These are phyloP conservation scores for Blastobotrys mokoenaii DNA, from an alignment of 805 yeast species.

Conservation along the genomic window DNA sequence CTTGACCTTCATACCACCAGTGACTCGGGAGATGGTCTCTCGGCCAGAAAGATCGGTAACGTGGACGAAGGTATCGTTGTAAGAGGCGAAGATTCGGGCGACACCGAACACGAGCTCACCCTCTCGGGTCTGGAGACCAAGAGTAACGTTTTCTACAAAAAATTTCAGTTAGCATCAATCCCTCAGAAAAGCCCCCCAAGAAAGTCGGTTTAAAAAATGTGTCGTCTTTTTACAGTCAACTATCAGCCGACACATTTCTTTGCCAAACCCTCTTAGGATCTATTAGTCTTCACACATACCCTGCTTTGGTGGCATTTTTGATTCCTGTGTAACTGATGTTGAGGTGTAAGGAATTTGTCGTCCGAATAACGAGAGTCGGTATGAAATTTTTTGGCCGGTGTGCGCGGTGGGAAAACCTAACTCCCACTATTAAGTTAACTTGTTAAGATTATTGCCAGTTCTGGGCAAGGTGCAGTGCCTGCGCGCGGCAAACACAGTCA, in stretches of 20 bases:
- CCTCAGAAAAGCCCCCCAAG: background rate
- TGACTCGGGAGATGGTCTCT: slow-evolving; percentile 99
- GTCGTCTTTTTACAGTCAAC: background rate
- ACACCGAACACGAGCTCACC: slow-evolving; percentile 99
- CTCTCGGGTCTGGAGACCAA: slow-evolving; percentile 89
- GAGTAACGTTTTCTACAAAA: slow-evolving; percentile 34
- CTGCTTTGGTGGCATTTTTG: slow-evolving; percentile 23
- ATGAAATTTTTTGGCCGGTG: background rate
- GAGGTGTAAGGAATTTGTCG: background rate
- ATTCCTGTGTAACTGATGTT: background rate
- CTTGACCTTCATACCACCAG: slow-evolving; percentile 99
- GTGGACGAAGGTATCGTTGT: slow-evolving; percentile 99
- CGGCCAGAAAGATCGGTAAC: slow-evolving; percentile 99
- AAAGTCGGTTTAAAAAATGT: background rate
- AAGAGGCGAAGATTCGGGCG: slow-evolving; percentile 99
- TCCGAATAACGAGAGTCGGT: background rate
- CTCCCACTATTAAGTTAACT: too few relatives aligned
- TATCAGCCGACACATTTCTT: background rate
- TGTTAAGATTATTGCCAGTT: too few relatives aligned
- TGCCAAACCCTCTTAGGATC: background rate
- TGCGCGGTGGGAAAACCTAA: too few relatives aligned
- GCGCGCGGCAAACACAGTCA: too few relatives aligned
- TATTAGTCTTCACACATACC: slow-evolving; percentile 12
- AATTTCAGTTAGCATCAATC: background rate
- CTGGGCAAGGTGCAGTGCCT: too few relatives aligned